Conservation (phyloP, 2,329 filamentous ascomycete genomes). For the Raffaelea albimanens region DNA sequence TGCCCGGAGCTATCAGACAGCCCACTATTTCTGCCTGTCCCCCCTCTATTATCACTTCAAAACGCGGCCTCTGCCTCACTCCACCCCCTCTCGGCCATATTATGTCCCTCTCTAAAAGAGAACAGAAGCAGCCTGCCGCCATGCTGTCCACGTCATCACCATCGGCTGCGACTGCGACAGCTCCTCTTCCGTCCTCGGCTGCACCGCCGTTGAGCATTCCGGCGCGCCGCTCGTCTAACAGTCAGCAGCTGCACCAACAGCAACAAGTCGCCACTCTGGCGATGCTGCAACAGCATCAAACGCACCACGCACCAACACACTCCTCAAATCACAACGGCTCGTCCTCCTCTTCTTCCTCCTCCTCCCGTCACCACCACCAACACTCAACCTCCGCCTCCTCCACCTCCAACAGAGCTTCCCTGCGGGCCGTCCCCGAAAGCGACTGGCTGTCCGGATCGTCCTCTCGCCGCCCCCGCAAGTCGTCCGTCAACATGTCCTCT, state of each 20-base stretch:
- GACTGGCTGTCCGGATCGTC: conserved; percentile 45
- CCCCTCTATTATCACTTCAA: not conserved
- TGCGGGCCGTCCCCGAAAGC: conserved; percentile 49
- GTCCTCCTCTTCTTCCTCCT: not conserved
- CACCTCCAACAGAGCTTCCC: conserved; percentile 15
- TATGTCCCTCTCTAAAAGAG: conserved; percentile 4
- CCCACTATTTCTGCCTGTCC: no score
- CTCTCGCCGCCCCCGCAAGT: conserved; percentile 19
- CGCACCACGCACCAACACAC: not conserved
- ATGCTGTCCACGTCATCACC: conserved; percentile 12
- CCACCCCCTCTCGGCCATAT: not conserved
- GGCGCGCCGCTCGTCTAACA: conserved; percentile 61
- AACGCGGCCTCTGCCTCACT: not conserved
- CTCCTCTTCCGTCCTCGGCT: conserved; percentile 1
- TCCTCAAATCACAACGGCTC: not conserved
- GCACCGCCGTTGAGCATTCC: conserved; percentile 42
- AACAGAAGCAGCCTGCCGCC: conserved; percentile 13
- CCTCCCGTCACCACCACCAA: conserved; percentile 4
- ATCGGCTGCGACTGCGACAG: not conserved
- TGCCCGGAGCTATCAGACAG: no score
- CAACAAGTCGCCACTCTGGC: conserved; percentile 5
- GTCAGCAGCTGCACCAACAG: conserved; percentile 25
- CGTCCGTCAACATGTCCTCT: conserved; percentile 16
- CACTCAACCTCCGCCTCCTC: conserved; percentile 3
- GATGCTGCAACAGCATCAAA: conserved; percentile 2